Evolutionary conservation across 2,329 filamentous ascomycete genomes (phyloP), one percentile per base, ranked within the genome.

Genomic region (Teratosphaeria pseudoeucalypti): DNA sequence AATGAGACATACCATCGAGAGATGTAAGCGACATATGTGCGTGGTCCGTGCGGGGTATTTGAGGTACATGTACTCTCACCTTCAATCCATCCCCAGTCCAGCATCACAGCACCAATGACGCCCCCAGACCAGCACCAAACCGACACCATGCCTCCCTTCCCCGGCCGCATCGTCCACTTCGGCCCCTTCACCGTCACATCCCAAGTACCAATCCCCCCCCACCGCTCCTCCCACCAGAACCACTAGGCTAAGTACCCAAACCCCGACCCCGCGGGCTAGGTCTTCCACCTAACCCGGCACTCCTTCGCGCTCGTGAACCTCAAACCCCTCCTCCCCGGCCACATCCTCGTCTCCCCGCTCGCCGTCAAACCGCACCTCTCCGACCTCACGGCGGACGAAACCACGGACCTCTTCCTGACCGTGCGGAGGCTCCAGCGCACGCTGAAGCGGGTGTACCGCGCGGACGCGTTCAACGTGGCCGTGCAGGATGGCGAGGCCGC

Each of bases 271-370:
- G 23, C 23, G 23, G 23, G 23, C 23, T 67, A 96, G 88, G 90
- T 96, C 77, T 97, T 97, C 78, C 84, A 95, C 74, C 80, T 81
- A 65, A 95, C 92, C 1, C 80, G 83, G 0, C 81, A 88, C 68
- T 89, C 87, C 66, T 96, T 91, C 77, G 91, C 90, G 58, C 81
- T 97, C 63, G 92, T 97, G 60, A 99, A 99, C 77, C 84, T 97
- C 72, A 96, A 96, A 76, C 94, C 94, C 27, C 83, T 99, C 43
- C 82, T 96, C 1, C 91, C 92, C 0, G 94, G 94, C 60, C 94
- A 99, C 77, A 87, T 97, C 62, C 88, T 99, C 34, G 83, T 99
- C 62, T 96, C 89, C 65, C 90, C 94, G 0, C 81, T 84, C 23
- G 80, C 80, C 37, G 76, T 91, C 65, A 65, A 66, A 34, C 83